A percentile compares a stretch with the other conserved stretches of the same genome.
These are phyloP conservation scores for Borealophlyctis nickersoniae DNA, from an alignment of 192 early-diverging fungal species.

Conservation along the genomic window DNA sequence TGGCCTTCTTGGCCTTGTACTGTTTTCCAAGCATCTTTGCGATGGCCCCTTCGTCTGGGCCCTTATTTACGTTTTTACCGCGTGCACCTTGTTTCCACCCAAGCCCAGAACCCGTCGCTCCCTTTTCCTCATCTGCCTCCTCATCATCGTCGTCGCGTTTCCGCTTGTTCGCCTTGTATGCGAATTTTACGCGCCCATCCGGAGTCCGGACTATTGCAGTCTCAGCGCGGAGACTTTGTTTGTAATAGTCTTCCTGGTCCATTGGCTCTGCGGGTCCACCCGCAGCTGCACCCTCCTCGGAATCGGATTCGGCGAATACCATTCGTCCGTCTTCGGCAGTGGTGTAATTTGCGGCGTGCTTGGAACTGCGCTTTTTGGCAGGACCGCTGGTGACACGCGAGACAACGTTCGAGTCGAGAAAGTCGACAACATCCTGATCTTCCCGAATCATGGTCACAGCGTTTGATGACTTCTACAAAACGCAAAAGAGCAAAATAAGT, in stretches of 20 bases:
- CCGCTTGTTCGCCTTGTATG: slow-evolving; percentile 51
- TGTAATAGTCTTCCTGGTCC: slow-evolving; percentile 78
- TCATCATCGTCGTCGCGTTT: slow-evolving; percentile 61
- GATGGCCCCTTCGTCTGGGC: slow-evolving; percentile 15
- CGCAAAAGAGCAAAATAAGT: too few species aligned
- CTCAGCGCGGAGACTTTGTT: slow-evolving; percentile 72
- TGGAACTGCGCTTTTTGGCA: slow-evolving; percentile 6
- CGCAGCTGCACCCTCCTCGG: slow-evolving; percentile 39
- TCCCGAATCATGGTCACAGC: slow-evolving; percentile 48
- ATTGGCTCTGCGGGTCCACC: slow-evolving; percentile 31
- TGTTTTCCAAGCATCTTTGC: slow-evolving; percentile 64
- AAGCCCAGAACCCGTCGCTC: slow-evolving; percentile 14
- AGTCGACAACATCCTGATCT: slow-evolving; percentile 70
- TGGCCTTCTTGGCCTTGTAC: slow-evolving; percentile 79
- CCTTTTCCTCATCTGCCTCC: slow-evolving; percentile 43
- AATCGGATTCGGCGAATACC: slow-evolving; percentile 57
- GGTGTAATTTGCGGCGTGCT: slow-evolving; percentile 48
- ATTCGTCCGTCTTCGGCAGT: slow-evolving; percentile 73
- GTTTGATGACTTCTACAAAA: too few species aligned
- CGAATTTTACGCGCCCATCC: slow-evolving; percentile 84
- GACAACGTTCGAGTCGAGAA: slow-evolving; percentile 82
- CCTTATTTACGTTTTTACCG: slow-evolving; percentile 20
- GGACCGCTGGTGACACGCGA: slow-evolving; percentile 39
- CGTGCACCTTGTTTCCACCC: slow-evolving; percentile 22
- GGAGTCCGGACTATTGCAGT: slow-evolving; percentile 83